Evolutionary conservation across 2,329 filamentous ascomycete species (phyloP).

Genomic region (Colletotrichum costaricense): DNA sequence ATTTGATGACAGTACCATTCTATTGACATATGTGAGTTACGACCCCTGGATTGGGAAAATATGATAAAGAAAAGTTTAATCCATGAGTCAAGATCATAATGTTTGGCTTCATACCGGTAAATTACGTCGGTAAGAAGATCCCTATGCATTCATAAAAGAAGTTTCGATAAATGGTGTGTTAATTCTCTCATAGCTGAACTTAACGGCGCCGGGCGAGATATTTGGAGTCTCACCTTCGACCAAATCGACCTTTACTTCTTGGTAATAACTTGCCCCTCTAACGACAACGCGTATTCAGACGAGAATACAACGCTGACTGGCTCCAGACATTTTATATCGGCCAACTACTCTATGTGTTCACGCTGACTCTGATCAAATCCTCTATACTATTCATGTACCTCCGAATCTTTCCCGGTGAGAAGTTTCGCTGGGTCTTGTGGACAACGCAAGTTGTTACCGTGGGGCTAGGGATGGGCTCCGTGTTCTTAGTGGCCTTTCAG

Average conservation of each 20-base stretch:
- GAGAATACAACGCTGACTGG: neutral
- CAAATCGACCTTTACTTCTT: neutral
- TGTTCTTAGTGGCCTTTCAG: neutral
- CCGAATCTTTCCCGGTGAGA: neutral
- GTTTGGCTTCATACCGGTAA: neutral
- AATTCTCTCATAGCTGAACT: neutral
- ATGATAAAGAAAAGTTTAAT: neutral
- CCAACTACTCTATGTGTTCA: neutral
- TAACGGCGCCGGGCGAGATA: neutral
- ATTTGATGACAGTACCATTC: neutral
- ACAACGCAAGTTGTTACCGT: neutral
- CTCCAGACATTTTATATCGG: neutral
- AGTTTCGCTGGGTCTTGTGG: neutral
- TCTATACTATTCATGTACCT: neutral
- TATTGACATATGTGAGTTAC: slow-evolving; percentile 7
- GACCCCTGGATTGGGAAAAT: too few species aligned
- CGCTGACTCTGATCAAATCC: neutral
- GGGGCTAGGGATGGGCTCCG: neutral
- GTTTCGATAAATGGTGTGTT: accelerated
- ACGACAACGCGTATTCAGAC: neutral
- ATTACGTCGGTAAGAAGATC: neutral
- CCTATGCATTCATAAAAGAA: too few species aligned
- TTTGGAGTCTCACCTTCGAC: neutral
- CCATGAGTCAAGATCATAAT: neutral
- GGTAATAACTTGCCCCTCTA: neutral